Conservation (phyloP, 805 yeast species). For the Wickerhamiella kurtzmanii region DNA sequence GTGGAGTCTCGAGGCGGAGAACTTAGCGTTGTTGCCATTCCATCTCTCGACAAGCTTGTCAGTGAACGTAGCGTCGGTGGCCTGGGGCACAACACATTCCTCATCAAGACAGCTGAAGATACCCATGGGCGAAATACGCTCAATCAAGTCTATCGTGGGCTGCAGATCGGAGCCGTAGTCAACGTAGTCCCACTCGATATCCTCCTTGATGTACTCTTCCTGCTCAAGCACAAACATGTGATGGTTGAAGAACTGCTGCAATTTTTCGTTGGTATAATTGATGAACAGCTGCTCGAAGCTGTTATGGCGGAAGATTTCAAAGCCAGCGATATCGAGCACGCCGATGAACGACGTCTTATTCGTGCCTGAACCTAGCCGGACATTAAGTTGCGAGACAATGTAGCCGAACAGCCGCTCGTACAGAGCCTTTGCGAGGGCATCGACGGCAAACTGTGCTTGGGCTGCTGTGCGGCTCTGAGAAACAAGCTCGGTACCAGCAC, state of each 20-base stretch:
- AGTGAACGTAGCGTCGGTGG: slow-evolving; percentile 69
- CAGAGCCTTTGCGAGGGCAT: slow-evolving; percentile 74
- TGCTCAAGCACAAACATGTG: slow-evolving; percentile 93
- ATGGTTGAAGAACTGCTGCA: slow-evolving; percentile 95
- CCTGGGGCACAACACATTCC: slow-evolving; percentile 88
- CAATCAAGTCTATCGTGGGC: slow-evolving; percentile 87
- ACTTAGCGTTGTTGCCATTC: slow-evolving; percentile 41
- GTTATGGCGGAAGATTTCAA: slow-evolving; percentile 90
- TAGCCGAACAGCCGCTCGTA: slow-evolving; percentile 74
- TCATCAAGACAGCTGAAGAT: slow-evolving; percentile 79
- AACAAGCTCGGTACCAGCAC: slow-evolving; percentile 81
- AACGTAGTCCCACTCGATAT: slow-evolving; percentile 84
- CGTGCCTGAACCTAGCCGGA: slow-evolving; percentile 34
- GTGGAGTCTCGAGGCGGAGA: slow-evolving; percentile 57
- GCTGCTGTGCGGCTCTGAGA: slow-evolving; percentile 62
- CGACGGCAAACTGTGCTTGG: slow-evolving; percentile 70
- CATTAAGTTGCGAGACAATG: slow-evolving; percentile 64
- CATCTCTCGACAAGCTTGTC: slow-evolving; percentile 62
- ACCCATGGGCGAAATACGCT: slow-evolving; percentile 53
- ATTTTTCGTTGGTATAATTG: slow-evolving; percentile 88
- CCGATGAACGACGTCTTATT: slow-evolving; percentile 46
- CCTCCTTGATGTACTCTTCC: slow-evolving; percentile 88
- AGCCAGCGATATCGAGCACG: slow-evolving; percentile 92
- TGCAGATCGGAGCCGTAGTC: slow-evolving; percentile 93
- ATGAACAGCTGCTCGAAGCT: slow-evolving; percentile 95